These are phyloP conservation scores for Goffeauzyma gilvescens DNA, from an alignment of 768 basidiomycete genomes.

Conservation along the genomic window DNA sequence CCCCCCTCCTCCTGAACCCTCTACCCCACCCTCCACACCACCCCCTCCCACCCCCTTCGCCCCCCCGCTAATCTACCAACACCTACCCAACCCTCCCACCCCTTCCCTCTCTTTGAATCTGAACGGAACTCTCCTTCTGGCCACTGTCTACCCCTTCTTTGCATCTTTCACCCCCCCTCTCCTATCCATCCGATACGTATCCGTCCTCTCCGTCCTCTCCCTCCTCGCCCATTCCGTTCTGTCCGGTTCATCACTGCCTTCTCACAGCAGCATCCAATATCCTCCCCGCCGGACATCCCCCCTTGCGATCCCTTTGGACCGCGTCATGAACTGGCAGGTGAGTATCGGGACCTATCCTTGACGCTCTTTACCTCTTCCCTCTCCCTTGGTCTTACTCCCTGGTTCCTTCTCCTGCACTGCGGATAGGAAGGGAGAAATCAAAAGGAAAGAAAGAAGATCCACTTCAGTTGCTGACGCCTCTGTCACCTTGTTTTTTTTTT, in stretches of 20 bases:
- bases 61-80: not conserved
- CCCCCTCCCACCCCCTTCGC: not conserved
- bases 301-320: too few species aligned
- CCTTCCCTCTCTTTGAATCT: constrained; percentile 1
- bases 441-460: too few species aligned
- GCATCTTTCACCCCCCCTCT: not conserved
- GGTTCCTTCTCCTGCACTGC: too few species aligned
- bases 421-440: too few species aligned
- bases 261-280: not conserved
- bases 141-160: not conserved
- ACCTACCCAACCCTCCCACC: not conserved
- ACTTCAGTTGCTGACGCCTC: too few species aligned
- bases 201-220: not conserved
- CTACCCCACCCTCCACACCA: not conserved
- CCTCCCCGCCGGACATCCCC: too few species aligned
- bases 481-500: too few species aligned
- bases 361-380: not conserved
- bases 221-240: not conserved
- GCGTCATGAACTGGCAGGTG: too few species aligned
- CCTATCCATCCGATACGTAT: not conserved
- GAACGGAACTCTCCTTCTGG: not conserved
- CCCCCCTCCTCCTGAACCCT: not conserved
- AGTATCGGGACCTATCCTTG: too few species aligned
- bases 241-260: not conserved
- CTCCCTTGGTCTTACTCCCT: not conserved